Base-by-base conservation (phyloP, 768 basidiomycete genomes). In the Serendipita sp. region DNA sequence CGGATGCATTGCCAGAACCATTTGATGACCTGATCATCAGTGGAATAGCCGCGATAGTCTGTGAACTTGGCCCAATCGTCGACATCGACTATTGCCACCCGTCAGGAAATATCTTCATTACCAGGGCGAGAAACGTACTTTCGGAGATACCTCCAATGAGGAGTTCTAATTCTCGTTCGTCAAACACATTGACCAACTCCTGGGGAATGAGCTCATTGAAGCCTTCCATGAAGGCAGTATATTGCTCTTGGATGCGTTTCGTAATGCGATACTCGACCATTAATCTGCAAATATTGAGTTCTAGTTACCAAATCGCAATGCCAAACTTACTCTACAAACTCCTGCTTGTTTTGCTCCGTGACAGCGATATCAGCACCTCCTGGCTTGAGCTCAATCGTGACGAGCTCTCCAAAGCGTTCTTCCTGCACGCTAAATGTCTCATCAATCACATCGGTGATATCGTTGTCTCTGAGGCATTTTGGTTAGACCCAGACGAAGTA, bases 1-100 rank as follows among this genome's bases (percentile, higher is more conserved):
- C 90, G 87, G 48, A 99, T 90, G 69, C 91, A 93, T 76, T 97
- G 92, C 96, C 96, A 99, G 86, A 99, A 99, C 96, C 96, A 99
- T 71, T 97, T 92, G 63, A 99, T 94, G 53, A 94, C 90, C 70
- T 95, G 91, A 70, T 95, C 92, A 69, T 86, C 88, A 74, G 90
- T 84, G 74, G 93, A 90, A 70, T 94, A 95, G 16, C 92, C 95
- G 66, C 95, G 86, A 75, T 98, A 98, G 72, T 98, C 96, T 41
- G 96, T 99, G 75, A 94, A 96, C 76, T 98, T 97, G 71, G 86
- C 90, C 96, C 96, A 98, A 72, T 96, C 95, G 66, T 97, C 93
- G 17, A 58, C 53, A 33, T 58, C 53, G 33, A 66, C 88, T 90
- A 61, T 4, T 17, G 1, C 13, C 33, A 58, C 44, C n/a, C 58